Conservation (phyloP, 805 yeast genomes). For the Saccharomycopsis babjevae region DNA sequence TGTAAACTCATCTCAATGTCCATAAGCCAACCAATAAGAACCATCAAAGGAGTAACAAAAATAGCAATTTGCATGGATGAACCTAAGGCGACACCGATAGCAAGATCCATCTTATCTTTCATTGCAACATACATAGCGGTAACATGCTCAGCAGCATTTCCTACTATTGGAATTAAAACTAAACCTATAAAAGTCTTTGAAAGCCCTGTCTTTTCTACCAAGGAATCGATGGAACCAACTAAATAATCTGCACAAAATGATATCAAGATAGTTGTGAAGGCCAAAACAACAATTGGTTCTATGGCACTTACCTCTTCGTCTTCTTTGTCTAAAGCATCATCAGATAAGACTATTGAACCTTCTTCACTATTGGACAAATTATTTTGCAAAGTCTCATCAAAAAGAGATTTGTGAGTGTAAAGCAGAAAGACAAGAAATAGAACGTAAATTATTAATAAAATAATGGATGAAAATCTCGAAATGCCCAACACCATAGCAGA, state of each 20-base stretch:
- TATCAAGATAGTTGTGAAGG: slow-evolving; percentile 62
- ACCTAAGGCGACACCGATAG: slow-evolving; percentile 94
- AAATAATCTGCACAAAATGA: slow-evolving; percentile 88
- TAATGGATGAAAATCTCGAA: slow-evolving; percentile 78
- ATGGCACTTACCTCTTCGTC: slow-evolving; percentile 33
- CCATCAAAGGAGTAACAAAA: slow-evolving; percentile 92
- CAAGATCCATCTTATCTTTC: slow-evolving; percentile 95
- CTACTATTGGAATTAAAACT: slow-evolving; percentile 89
- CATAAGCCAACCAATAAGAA: slow-evolving; percentile 80
- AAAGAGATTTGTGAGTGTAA: slow-evolving; percentile 78
- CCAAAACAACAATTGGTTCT: slow-evolving; percentile 37
- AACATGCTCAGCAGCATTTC: slow-evolving; percentile 97
- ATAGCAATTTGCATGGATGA: slow-evolving; percentile 90
- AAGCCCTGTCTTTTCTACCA: slow-evolving; percentile 74
- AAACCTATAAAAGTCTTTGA: slow-evolving; percentile 93
- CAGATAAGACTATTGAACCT: background rate
- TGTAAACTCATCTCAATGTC: slow-evolving; percentile 87
- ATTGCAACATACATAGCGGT: slow-evolving; percentile 92
- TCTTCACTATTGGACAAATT: slow-evolving; percentile 24
- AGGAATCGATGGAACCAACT: slow-evolving; percentile 85
- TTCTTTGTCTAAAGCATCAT: slow-evolving; percentile 21
- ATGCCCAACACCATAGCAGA: slow-evolving; percentile 49
- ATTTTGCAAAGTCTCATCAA: slow-evolving; percentile 25
- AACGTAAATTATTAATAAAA: slow-evolving; percentile 67
- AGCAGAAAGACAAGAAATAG: slow-evolving; percentile 80